Evolutionary conservation across 1,139 yeast genomes (phyloP).

Genomic region (Candida buenavistaensis): DNA sequence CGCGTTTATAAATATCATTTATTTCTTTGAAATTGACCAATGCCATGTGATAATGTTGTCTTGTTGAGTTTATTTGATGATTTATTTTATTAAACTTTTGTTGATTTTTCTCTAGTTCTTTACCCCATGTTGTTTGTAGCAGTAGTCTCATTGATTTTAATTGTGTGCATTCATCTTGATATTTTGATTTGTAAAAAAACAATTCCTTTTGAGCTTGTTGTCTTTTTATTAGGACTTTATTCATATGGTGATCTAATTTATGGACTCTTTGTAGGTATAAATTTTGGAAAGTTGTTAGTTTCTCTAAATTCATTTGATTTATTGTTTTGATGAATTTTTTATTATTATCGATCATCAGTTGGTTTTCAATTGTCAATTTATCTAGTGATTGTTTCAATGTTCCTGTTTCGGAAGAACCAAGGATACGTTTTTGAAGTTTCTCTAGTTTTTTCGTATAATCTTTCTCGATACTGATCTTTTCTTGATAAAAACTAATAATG

Average conservation of each 20-base stretch:
- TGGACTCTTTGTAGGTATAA: conserved; percentile 32
- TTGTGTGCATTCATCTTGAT: conserved; percentile 58
- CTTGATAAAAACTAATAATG: conserved; percentile 46
- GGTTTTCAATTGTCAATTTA: conserved; percentile 53
- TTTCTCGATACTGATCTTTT: conserved; percentile 62
- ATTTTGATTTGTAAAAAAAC: conserved; percentile 51
- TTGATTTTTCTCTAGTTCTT: conserved; percentile 69
- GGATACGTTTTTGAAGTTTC: conserved; percentile 43
- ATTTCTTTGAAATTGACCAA: conserved; percentile 62
- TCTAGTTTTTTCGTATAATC: conserved; percentile 63
- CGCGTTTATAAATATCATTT: conserved; percentile 71
- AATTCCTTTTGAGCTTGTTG: conserved; percentile 31
- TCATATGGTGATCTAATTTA: conserved; percentile 39
- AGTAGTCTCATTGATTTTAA: conserved; percentile 61
- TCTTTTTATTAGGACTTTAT: conserved; percentile 29
- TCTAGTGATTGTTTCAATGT: conserved; percentile 61
- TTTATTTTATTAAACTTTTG: conserved; percentile 59
- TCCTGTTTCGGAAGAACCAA: conserved; percentile 65
- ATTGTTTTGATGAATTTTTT: conserved; percentile 34
- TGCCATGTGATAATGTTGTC: conserved; percentile 60
- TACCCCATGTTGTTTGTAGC: conserved; percentile 74
- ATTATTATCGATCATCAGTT: conserved; percentile 33
- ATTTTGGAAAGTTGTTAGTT: conserved; percentile 29
- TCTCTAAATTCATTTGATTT: conserved; percentile 34
- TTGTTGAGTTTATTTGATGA: conserved; percentile 45